Percentiles rank a stretch among this genome's conserved stretches.
phyloP scores from a whole-genome alignment of 2,329 filamentous ascomycete genomes.

The Juglanconis oblonga region DNA sequence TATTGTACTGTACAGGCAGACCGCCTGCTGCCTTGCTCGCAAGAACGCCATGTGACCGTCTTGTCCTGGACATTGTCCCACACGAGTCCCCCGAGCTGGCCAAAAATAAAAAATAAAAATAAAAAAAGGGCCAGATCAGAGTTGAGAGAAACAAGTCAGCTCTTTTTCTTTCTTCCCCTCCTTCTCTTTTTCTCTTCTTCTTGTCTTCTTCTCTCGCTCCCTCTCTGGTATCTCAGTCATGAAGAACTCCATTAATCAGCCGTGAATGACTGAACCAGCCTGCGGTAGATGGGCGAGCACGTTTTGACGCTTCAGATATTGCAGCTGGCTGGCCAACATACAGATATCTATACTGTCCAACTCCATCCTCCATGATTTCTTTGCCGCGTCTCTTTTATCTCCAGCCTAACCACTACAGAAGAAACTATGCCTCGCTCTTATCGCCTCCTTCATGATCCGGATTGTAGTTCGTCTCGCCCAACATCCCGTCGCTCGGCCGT shows the following conservation, averaged over 20 bases:
- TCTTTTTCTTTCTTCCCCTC: not conserved
- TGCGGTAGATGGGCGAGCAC: not conserved
- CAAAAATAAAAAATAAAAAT: not conserved
- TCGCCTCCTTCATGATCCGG: conserved; percentile 55
- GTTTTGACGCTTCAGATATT: too few relatives aligned
- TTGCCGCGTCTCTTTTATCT: too few relatives aligned
- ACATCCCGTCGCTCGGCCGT: conserved; percentile 47
- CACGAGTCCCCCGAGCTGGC: too few relatives aligned
- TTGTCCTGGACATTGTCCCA: too few relatives aligned
- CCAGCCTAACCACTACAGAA: not conserved
- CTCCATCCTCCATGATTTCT: too few relatives aligned
- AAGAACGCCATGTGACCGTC: not conserved
- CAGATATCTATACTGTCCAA: too few relatives aligned
- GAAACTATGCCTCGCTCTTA: conserved; percentile 11
- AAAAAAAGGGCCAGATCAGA: not conserved
- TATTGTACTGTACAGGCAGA: not conserved
- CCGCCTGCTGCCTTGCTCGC: not conserved
- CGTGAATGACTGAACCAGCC: not conserved
- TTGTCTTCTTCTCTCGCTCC: too few relatives aligned
- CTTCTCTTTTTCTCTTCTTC: too few relatives aligned
- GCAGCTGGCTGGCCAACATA: not conserved
- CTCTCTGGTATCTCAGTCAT: not conserved
- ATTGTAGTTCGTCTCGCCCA: conserved; percentile 69
- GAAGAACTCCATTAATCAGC: not conserved
- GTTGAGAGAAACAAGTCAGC: not conserved